phyloP scores from a whole-genome alignment of 2,329 filamentous ascomycete species.

The Paradendryphiella salina region DNA sequence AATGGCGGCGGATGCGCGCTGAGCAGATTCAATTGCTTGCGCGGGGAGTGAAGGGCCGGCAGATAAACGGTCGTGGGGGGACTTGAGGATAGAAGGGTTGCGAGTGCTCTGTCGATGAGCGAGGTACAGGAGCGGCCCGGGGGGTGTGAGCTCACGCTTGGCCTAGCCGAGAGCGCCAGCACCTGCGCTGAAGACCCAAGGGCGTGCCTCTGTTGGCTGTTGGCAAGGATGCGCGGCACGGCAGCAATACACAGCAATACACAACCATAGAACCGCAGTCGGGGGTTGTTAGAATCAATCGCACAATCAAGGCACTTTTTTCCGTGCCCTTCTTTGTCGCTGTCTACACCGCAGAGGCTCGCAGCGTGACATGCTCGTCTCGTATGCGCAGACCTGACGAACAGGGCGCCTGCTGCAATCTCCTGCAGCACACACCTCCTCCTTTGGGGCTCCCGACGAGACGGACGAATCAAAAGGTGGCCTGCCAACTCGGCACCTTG shows the following conservation, averaged over 20 bases:
- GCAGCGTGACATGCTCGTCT: neutral
- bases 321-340: neutral
- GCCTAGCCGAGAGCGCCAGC: slow-evolving; percentile 39
- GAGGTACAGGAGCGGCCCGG: slow-evolving; percentile 40
- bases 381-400: slow-evolving; percentile 22
- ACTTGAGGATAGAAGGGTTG: slow-evolving; percentile 21
- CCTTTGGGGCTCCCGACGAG: slow-evolving; percentile 13
- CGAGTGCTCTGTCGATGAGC: slow-evolving; percentile 32
- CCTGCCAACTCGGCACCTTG: slow-evolving; percentile 5
- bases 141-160: slow-evolving; percentile 28
- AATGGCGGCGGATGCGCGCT: slow-evolving; percentile 33
- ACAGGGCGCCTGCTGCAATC: slow-evolving; percentile 36
- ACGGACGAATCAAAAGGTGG: neutral
- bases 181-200: slow-evolving; percentile 23
- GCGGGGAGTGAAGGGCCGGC: slow-evolving; percentile 13
- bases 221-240: neutral
- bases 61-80: slow-evolving; percentile 16
- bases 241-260: neutral
- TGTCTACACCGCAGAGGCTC: neutral
- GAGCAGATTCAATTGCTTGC: slow-evolving; percentile 38
- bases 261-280: no score
- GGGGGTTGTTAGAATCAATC: no score
- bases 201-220: slow-evolving; percentile 11
- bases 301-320: no score
- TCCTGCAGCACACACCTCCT: slow-evolving; percentile 33